Conservation (phyloP, 1,284 basidiomycete genomes). For the Papiliotrema laurentii region DNA sequence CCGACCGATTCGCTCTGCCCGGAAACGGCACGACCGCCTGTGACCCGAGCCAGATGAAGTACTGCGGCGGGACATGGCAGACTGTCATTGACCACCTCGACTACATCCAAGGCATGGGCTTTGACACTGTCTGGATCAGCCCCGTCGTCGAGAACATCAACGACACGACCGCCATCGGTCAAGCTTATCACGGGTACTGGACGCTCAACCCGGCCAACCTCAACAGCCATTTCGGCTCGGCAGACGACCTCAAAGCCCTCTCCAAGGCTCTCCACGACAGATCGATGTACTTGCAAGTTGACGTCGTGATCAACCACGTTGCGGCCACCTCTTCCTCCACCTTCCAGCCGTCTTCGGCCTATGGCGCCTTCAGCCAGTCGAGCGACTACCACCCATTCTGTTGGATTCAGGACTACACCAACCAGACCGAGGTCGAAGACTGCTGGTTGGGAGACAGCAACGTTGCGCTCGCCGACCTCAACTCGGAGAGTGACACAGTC, state of each 20-base stretch:
- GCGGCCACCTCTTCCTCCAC: conserved; percentile 18
- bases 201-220: conserved; percentile 27
- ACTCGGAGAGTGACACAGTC: conserved; percentile 48
- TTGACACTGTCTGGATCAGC: conserved; percentile 47
- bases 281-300: conserved; percentile 53
- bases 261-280: conserved; percentile 46
- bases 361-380: conserved; percentile 34
- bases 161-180: conserved; percentile 29
- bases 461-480: conserved; percentile 44
- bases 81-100: conserved; percentile 37
- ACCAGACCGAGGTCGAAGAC: conserved; percentile 50
- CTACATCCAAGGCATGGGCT: conserved; percentile 49
- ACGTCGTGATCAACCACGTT: conserved; percentile 44
- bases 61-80: conserved; percentile 46
- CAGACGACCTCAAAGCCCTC: conserved; percentile 49
- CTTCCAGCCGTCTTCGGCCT: conserved; percentile 14
- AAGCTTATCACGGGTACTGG: conserved; percentile 48
- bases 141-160: conserved; percentile 44
- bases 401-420: conserved; percentile 44
- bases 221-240: conserved; percentile 50
- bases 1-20: conserved; percentile 43
- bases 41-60: conserved; percentile 20
- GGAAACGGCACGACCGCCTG: conserved; percentile 26
- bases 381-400: conserved; percentile 49
- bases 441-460: conserved; percentile 50